phyloP scores from a whole-genome alignment of 2,329 filamentous ascomycete species.

The Cercospora sojina region DNA sequence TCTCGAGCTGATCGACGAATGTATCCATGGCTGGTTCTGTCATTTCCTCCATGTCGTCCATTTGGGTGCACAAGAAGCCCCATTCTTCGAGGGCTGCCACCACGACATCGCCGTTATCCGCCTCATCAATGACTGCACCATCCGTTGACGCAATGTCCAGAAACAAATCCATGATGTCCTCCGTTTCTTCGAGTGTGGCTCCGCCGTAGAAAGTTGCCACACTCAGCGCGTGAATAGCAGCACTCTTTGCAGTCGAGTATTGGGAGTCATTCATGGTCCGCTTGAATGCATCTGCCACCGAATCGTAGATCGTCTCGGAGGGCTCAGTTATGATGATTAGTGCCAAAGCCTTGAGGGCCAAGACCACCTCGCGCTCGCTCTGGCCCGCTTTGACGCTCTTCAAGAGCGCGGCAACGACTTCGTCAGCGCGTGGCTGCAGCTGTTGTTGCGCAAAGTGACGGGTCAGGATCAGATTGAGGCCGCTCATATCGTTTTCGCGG shows the following conservation, averaged over 20 bases:
- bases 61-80: constrained; percentile 74
- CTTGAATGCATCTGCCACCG: constrained; percentile 59
- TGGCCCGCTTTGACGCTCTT: constrained; percentile 68
- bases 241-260: constrained; percentile 63
- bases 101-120: constrained; percentile 69
- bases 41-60: constrained; percentile 70
- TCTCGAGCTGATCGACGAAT: constrained; percentile 82
- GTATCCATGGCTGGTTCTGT: constrained; percentile 73
- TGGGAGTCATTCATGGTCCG: constrained; percentile 65
- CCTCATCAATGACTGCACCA: constrained; percentile 68
- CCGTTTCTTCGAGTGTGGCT: constrained; percentile 62
- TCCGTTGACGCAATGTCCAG: constrained; percentile 78
- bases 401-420: constrained; percentile 65
- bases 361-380: constrained; percentile 66
- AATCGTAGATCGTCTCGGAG: constrained; percentile 65
- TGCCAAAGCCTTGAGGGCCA: constrained; percentile 70
- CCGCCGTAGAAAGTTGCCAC: constrained; percentile 75
- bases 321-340: constrained; percentile 68
- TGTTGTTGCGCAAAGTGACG: constrained; percentile 65
- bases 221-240: constrained; percentile 70
- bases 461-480: constrained; percentile 65
- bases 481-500: constrained; percentile 63
- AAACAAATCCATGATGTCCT: constrained; percentile 72
- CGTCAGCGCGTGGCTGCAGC: constrained; percentile 58
- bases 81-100: constrained; percentile 73